Evolutionary conservation across 148 eudicot species (phyloP), one percentile per base, ranked within the genome.

Genomic region (Camellia granthamiana): DNA sequence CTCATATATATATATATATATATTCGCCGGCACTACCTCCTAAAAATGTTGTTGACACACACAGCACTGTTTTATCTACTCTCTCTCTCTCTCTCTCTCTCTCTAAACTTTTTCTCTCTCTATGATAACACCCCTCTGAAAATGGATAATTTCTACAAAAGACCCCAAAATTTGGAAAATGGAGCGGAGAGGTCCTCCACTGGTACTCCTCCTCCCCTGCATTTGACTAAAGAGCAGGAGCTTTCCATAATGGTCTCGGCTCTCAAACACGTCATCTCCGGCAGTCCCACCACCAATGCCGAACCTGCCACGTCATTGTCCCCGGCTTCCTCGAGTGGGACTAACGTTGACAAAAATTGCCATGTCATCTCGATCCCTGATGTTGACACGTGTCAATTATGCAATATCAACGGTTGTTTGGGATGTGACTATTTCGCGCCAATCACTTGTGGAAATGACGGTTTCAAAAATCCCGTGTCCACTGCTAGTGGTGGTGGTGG

Each of bases 201-300:
- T 1, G 38, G 38, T 30, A 6, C 52, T 7, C 52, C 15, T 14
- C 0, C 38, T 52, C 12, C 75, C 15, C 38, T 12, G 14, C 59
- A 9, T 19, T 56, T 81, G 19, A 78, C 68, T 2, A 38, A 23
- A 0, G 87, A 88, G 0, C 78, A 86, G 62, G 91, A 89, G 68
- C 78, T 68, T 73, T 67, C 77, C 16, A 69, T 85, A 54, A 87
- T 90, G 79, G 93, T 88, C 15, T 82, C 89, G 3, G 86, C 90
- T 2, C 82, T 90, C 0, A 14, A 67, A 7, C 84, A 85, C 65
- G 90, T 88, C 14, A 87, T 90, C 65, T 81, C 86, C 47, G 83
- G 85, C 42, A 11, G 60, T 5, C 60, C 59, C 43, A 49, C 52
- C 43, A 3, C 52, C 16, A 72, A 41, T 47, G 80, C 3, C 49